A percentile compares a stretch with the other conserved stretches of the same genome.
Evolutionary conservation across 192 early-diverging fungal species (phyloP).

Genomic region (Chytriomyces sp.): DNA sequence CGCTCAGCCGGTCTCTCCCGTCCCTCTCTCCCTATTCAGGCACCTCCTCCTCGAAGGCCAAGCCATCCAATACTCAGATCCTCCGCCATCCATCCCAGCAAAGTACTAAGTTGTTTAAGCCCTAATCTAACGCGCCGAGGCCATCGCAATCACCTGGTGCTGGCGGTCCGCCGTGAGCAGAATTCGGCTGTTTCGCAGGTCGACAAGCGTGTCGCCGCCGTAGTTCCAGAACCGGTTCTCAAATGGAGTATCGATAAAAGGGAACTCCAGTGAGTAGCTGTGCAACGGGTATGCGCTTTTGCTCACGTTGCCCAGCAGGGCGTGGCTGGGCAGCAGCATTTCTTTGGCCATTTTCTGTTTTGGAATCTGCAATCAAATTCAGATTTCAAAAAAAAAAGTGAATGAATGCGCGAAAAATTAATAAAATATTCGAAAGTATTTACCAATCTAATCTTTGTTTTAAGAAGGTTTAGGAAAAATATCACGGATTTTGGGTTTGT

Average conservation of each 20-base stretch:
- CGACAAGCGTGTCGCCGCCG: constrained; percentile 85
- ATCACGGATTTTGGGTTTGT: too few species aligned
- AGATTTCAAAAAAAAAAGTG: too few species aligned
- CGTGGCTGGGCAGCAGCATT: too few species aligned
- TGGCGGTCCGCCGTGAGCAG: constrained; percentile 81
- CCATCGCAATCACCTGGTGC: constrained; percentile 83
- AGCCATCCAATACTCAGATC: background rate
- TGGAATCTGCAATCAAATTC: too few species aligned
- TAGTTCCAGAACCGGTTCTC: constrained; percentile 83
- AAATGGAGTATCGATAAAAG: background rate
- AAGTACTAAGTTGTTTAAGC: background rate
- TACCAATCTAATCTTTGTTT: too few species aligned
- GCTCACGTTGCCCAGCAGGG: background rate
- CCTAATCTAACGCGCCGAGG: constrained; percentile 32
- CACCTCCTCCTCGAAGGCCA: background rate
- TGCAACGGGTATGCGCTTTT: background rate
- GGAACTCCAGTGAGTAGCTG: background rate
- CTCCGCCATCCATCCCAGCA: background rate
- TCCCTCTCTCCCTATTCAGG: background rate
- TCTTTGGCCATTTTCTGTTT: too few species aligned
- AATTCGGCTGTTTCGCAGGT: constrained; percentile 74
- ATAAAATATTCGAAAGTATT: too few species aligned
- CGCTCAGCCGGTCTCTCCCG: background rate
- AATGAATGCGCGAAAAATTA: too few species aligned
- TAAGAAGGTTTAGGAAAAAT: too few species aligned